phyloP scores from a whole-genome alignment of 2,329 filamentous ascomycete genomes.

The Calonectria montana region DNA sequence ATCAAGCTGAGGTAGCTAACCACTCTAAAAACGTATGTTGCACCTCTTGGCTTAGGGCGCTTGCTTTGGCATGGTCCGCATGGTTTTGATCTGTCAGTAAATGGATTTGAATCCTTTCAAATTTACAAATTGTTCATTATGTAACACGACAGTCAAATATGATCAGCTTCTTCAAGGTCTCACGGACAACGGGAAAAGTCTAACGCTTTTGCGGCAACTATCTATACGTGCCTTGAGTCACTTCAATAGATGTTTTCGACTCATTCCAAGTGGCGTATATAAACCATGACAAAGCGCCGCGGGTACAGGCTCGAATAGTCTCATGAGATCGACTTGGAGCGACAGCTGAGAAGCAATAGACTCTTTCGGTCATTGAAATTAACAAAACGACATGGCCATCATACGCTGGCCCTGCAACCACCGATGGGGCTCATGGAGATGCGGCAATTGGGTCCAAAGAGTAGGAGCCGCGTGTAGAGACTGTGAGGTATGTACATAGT shows the following conservation, averaged over 20 bases:
- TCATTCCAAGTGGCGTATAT: conserved; percentile 27
- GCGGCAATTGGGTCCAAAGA: conserved; percentile 33
- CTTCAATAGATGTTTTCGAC: conserved; percentile 13
- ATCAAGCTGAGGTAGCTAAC: background rate
- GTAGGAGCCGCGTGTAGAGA: conserved; percentile 34
- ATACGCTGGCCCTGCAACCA: conserved; percentile 42
- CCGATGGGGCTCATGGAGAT: conserved; percentile 36
- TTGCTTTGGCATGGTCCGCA: background rate
- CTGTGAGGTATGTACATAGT: conserved; percentile 36
- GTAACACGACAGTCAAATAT: conserved; percentile 33
- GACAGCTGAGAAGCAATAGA: background rate
- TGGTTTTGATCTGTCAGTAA: background rate
- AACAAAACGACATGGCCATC: conserved; percentile 13
- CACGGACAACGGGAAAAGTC: conserved; percentile 26
- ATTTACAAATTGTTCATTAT: conserved; percentile 8
- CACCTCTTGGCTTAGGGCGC: background rate
- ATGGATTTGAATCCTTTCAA: background rate
- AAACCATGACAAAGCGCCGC: conserved; percentile 22
- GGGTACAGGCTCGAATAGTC: background rate
- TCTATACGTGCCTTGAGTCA: conserved; percentile 28
- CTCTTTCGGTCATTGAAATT: background rate
- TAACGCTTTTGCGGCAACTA: conserved; percentile 13
- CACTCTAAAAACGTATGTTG: background rate
- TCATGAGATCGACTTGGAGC: background rate
- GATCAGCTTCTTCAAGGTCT: conserved; percentile 26